phyloP scores from a whole-genome alignment of 2,329 filamentous ascomycete genomes.

The Xylaria sp. region DNA sequence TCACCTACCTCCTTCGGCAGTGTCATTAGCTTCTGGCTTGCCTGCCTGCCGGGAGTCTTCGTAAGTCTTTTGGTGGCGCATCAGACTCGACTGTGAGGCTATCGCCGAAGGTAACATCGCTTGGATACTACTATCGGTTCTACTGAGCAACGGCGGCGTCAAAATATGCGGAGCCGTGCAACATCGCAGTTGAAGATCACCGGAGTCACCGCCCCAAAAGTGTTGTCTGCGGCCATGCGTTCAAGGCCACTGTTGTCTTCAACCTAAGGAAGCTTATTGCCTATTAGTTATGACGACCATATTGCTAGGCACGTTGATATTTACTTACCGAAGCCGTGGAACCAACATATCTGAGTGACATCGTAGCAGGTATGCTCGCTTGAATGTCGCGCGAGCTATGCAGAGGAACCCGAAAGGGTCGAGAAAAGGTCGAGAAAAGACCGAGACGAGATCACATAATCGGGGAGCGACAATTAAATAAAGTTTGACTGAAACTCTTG shows the following conservation, averaged over 20 bases:
- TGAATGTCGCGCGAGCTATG: no score
- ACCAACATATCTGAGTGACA: no score
- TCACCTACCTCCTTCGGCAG: not conserved
- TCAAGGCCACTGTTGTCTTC: no score
- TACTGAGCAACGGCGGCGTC: not conserved
- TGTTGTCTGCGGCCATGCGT: not conserved
- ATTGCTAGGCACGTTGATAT: not conserved
- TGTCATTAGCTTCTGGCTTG: no score
- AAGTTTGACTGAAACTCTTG: conserved; percentile 6
- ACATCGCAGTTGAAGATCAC: not conserved
- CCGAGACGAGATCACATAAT: not conserved
- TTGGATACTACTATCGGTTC: not conserved
- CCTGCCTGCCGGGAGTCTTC: not conserved
- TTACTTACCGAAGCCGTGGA: no score
- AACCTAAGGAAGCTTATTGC: no score
- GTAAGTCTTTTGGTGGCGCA: not conserved
- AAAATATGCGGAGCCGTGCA: not conserved
- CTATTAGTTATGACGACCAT: no score
- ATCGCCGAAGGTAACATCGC: no score
- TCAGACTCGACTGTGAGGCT: not conserved
- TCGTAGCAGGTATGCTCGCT: not conserved
- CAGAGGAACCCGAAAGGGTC: no score
- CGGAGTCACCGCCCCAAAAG: no score
- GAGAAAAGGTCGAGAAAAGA: not conserved
- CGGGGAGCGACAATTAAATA: not conserved